Evolutionary conservation across 495 filamentous ascomycete species (phyloP).

Genomic region (Lentithecium fluviatile): DNA sequence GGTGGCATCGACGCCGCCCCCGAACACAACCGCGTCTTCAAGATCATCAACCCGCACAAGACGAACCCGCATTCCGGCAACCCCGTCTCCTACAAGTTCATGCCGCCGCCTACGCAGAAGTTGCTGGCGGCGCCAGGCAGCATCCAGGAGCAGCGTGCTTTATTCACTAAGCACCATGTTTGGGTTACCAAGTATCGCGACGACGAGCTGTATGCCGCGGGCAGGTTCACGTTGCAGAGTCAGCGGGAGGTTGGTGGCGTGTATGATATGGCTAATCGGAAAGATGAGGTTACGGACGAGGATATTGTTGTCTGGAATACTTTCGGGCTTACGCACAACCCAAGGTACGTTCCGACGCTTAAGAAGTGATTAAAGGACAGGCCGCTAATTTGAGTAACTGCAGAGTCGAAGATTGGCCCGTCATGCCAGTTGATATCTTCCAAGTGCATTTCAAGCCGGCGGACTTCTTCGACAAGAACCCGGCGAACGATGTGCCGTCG

Average conservation of each 20-base stretch:
- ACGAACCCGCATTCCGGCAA: slow-evolving; percentile 36
- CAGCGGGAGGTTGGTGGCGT: slow-evolving; percentile 47
- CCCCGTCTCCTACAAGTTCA: slow-evolving; percentile 41
- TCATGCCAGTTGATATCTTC: slow-evolving; percentile 61
- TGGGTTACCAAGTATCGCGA: slow-evolving; percentile 42
- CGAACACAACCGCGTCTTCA: slow-evolving; percentile 38
- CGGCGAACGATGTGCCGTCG: slow-evolving; percentile 55
- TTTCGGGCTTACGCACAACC: slow-evolving; percentile 62
- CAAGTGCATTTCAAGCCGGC: slow-evolving; percentile 55
- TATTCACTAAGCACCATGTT: slow-evolving; percentile 39
- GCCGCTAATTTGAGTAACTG: background rate
- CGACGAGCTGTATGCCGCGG: slow-evolving; percentile 37
- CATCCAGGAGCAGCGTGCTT: slow-evolving; percentile 26
- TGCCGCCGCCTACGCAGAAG: slow-evolving; percentile 39
- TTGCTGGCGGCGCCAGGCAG: slow-evolving; percentile 32
- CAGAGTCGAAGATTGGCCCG: slow-evolving; percentile 61
- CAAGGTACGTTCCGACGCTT: slow-evolving; percentile 25
- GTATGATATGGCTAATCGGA: slow-evolving; percentile 43
- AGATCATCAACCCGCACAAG: slow-evolving; percentile 36
- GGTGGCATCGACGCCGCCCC: slow-evolving; percentile 34
- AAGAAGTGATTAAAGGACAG: background rate
- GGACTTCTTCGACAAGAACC: slow-evolving; percentile 57
- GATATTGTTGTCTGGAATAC: slow-evolving; percentile 61
- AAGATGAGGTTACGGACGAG: slow-evolving; percentile 46
- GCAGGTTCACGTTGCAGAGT: slow-evolving; percentile 44